Percentiles rank a stretch among this genome's conserved stretches.
Conservation (phyloP, 345 rosid species). For the Clarkia xantiana region DNA sequence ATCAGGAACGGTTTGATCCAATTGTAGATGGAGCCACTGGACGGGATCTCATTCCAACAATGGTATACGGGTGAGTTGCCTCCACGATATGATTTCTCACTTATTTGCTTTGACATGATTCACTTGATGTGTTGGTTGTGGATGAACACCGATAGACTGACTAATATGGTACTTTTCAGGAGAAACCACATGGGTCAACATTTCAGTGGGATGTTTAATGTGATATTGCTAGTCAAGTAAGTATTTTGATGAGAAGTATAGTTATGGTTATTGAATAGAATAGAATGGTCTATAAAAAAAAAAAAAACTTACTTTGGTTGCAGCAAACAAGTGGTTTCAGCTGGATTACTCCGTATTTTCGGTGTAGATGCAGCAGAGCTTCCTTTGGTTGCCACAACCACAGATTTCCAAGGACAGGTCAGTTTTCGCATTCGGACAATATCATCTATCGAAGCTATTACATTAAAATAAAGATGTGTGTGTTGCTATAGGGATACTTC, state of each 20-base stretch:
- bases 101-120: background rate
- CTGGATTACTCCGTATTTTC: constrained; percentile 63
- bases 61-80: constrained; percentile 37
- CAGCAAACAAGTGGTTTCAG: constrained; percentile 70
- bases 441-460: background rate
- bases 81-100: background rate
- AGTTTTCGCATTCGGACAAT: too few relatives aligned
- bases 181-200: constrained; percentile 49
- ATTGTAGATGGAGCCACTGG: constrained; percentile 42
- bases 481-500: constrained; percentile 61
- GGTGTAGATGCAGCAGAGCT: constrained; percentile 86
- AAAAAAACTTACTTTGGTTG: constrained; percentile 12
- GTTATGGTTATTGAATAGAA: background rate
- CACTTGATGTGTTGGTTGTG: background rate
- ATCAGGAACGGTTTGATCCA: constrained; percentile 77
- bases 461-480: too few relatives aligned
- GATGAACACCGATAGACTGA: background rate
- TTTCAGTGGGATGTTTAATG: constrained; percentile 76
- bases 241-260: constrained; percentile 8
- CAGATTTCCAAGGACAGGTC: constrained; percentile 62
- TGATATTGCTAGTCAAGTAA: constrained; percentile 69
- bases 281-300: constrained; percentile 3
- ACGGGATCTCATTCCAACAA: constrained; percentile 70
- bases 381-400: constrained; percentile 76
- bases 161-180: constrained; percentile 12